A percentile compares a stretch with the other conserved stretches of the same genome.
Evolutionary conservation across 192 early-diverging fungal species (phyloP).

Genomic region (Oehlia diaphana): DNA sequence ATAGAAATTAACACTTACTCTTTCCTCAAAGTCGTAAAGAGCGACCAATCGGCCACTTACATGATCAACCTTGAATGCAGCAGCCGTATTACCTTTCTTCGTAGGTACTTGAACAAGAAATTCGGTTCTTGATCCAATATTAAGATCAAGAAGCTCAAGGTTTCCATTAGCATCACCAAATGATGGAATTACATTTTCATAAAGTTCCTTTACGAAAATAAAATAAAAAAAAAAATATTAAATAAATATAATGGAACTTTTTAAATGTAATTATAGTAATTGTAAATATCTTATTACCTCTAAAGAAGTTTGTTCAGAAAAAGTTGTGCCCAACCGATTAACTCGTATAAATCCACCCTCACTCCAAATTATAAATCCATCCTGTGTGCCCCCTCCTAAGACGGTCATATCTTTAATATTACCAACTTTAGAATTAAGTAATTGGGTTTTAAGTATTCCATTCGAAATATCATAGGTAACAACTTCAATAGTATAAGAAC

Average conservation of each 20-base stretch:
- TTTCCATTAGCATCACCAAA: constrained; percentile 17
- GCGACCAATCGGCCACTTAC: constrained; percentile 3
- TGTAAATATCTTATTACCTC: background rate
- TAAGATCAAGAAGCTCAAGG: constrained; percentile 35
- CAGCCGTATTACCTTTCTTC: constrained; percentile 9
- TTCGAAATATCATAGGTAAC: constrained; percentile 34
- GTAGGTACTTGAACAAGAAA: constrained; percentile 21
- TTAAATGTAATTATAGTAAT: no score
- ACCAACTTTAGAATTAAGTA: constrained; percentile 32
- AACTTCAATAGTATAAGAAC: constrained; percentile 32
- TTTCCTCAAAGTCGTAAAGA: constrained; percentile 23
- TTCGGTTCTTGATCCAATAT: constrained; percentile 18
- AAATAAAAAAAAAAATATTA: no score
- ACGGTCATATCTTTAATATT: constrained; percentile 31
- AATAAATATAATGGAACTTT: no score
- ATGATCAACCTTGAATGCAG: constrained; percentile 21
- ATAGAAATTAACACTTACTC: background rate
- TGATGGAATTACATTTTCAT: constrained; percentile 8
- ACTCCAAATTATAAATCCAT: constrained; percentile 41
- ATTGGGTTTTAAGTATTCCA: constrained; percentile 35
- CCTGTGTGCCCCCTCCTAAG: constrained; percentile 33
- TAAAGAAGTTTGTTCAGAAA: constrained; percentile 26
- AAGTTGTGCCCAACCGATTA: constrained; percentile 36
- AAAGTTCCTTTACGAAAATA: background rate
- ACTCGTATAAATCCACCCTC: constrained; percentile 38